A percentile compares a stretch with the other conserved stretches of the same genome.
phyloP scores from a whole-genome alignment of 805 yeast genomes.

The Ogataea methylovora region DNA sequence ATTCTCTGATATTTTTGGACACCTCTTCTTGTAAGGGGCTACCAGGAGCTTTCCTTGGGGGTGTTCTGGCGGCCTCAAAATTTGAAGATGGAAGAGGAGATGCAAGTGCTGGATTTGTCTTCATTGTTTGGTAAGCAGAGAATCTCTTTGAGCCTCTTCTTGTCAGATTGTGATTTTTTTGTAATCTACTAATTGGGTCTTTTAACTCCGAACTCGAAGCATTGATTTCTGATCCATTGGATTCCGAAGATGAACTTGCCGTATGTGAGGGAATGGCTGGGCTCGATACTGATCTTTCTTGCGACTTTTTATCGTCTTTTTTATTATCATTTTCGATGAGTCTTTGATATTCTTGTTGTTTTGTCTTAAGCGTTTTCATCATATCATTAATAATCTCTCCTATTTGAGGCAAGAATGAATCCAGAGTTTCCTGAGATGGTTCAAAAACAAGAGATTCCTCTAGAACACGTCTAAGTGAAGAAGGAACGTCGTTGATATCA shows the following conservation, averaged over 20 bases:
- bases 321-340: slow-evolving; percentile 7
- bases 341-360: slow-evolving; percentile 44
- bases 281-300: slow-evolving; percentile 19
- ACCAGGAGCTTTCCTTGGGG: slow-evolving; percentile 9
- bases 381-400: slow-evolving; percentile 79
- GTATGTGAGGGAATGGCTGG: slow-evolving; percentile 12
- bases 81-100: slow-evolving; percentile 7
- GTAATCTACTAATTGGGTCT: slow-evolving; percentile 71
- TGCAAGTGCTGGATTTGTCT: slow-evolving; percentile 14
- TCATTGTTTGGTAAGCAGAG: slow-evolving; percentile 71
- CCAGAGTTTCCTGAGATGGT: slow-evolving; percentile 78
- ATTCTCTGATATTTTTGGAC: slow-evolving; percentile 15
- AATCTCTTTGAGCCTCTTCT: slow-evolving; percentile 91
- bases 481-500: slow-evolving; percentile 89
- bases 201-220: slow-evolving; percentile 5
- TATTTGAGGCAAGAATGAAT: slow-evolving; percentile 73
- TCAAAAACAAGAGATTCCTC: slow-evolving; percentile 82
- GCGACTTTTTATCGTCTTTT: slow-evolving; percentile 6
- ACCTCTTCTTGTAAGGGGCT: slow-evolving; percentile 20
- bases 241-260: not conserved
- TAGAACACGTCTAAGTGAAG: slow-evolving; percentile 63
- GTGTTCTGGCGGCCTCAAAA: not conserved
- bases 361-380: slow-evolving; percentile 70
- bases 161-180: slow-evolving; percentile 75
- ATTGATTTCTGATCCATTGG: not conserved